Percentiles rank a stretch among this genome's conserved stretches.
Evolutionary conservation across 148 eudicot genomes (phyloP).

Genomic region (Heliosperma pusillum): DNA sequence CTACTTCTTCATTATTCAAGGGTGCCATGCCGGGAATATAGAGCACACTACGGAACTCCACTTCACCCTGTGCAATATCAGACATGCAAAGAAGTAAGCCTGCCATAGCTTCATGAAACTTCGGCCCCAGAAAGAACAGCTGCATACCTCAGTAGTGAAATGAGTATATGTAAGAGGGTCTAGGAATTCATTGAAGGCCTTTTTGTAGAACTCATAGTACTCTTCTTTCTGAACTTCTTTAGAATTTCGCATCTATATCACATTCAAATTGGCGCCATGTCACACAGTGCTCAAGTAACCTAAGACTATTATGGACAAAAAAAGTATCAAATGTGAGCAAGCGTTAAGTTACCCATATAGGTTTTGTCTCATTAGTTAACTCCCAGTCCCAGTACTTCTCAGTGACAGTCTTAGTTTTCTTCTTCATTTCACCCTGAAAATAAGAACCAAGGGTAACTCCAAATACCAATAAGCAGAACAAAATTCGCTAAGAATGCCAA

Average conservation of each 20-base stretch:
- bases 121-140: neutral
- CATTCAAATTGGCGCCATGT: neutral
- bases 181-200: slow-evolving; percentile 88
- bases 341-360: slow-evolving; percentile 76
- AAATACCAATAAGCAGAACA: neutral
- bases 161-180: slow-evolving; percentile 87
- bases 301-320: neutral
- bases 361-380: slow-evolving; percentile 88
- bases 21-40: slow-evolving; percentile 93
- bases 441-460: neutral
- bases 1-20: slow-evolving; percentile 69
- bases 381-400: slow-evolving; percentile 99
- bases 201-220: slow-evolving; percentile 88
- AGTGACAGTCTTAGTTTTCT: slow-evolving; percentile 72
- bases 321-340: neutral
- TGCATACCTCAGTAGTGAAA: slow-evolving; percentile 87
- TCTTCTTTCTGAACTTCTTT: slow-evolving; percentile 89
- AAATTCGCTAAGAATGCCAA: slow-evolving; percentile 1
- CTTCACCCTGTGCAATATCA: slow-evolving; percentile 72
- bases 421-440: slow-evolving; percentile 70
- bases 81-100: slow-evolving; percentile 9
- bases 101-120: neutral
- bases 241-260: slow-evolving; percentile 78
- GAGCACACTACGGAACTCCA: slow-evolving; percentile 91
- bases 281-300: slow-evolving; percentile 2